Conservation (phyloP, 257 asterid species). For the Leptodermis oblonga region DNA sequence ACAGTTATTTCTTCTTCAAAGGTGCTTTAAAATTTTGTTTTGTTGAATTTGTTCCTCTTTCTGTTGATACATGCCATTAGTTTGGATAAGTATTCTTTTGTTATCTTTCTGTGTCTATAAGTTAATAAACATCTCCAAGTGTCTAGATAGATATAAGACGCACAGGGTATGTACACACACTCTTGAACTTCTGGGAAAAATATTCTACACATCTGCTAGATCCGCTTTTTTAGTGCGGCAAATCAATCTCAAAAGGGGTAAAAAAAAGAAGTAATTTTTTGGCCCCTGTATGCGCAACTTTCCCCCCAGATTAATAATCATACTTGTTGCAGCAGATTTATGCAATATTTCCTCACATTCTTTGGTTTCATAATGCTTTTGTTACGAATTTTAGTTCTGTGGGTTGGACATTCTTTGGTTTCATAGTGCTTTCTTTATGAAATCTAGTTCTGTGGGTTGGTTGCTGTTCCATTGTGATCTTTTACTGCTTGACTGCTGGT, state of each 20-base stretch:
- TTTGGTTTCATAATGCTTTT: too few relatives aligned
- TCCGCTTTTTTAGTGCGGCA: not conserved
- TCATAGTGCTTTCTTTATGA: not conserved
- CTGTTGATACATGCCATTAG: not conserved
- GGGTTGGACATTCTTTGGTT: not conserved
- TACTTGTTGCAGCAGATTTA: too few relatives aligned
- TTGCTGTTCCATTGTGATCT: not conserved
- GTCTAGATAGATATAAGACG: not conserved
- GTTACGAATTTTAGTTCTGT: too few relatives aligned
- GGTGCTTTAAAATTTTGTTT: slow-evolving; percentile 40
- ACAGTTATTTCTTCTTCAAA: slow-evolving; percentile 65
- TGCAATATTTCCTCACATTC: too few relatives aligned
- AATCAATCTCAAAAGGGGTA: not conserved
- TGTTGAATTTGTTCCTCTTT: not conserved
- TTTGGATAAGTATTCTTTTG: not conserved
- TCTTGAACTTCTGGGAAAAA: not conserved
- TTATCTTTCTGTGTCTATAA: not conserved
- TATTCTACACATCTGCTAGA: not conserved
- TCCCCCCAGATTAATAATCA: too few relatives aligned
- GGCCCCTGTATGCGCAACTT: too few relatives aligned
- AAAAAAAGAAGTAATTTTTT: not conserved
- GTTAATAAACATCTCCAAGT: too few relatives aligned
- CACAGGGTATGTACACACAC: slow-evolving; percentile 1
- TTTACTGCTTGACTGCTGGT: not conserved
- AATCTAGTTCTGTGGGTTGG: not conserved